Evolutionary conservation across 441 rosid genomes (phyloP).

Genomic region (Aleurites moluccanus): DNA sequence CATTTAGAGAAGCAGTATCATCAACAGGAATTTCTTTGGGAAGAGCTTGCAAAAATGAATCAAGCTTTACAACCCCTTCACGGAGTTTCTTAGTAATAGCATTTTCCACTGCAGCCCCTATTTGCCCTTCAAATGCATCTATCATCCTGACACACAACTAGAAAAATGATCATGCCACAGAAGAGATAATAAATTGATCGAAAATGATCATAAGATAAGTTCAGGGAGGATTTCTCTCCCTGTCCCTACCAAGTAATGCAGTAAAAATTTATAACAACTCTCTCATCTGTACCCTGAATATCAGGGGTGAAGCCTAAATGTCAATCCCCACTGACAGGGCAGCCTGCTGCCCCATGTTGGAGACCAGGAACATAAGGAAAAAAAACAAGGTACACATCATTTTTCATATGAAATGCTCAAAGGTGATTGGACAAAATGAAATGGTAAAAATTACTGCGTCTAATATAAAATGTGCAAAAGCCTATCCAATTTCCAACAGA

Average conservation of each 20-base stretch:
- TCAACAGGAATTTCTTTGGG: slow-evolving; percentile 88
- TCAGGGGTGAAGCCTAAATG: background rate
- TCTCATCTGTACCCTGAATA: background rate
- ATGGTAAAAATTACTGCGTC: background rate
- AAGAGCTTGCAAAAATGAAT: slow-evolving; percentile 65
- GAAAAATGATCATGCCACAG: slow-evolving; percentile 8
- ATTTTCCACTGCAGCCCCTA: slow-evolving; percentile 73
- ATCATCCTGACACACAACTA: slow-evolving; percentile 57
- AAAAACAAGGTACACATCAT: background rate
- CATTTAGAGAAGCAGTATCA: slow-evolving; percentile 78
- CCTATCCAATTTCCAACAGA: background rate
- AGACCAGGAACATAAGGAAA: background rate
- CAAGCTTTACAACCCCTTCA: slow-evolving; percentile 74
- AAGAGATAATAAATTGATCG: slow-evolving; percentile 11
- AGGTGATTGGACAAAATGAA: too few species aligned
- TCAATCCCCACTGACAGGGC: background rate
- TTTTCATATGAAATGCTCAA: background rate
- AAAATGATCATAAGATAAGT: background rate
- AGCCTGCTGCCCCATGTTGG: background rate
- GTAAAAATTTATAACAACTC: background rate
- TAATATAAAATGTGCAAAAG: background rate
- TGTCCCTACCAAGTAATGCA: background rate
- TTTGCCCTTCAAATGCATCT: slow-evolving; percentile 78
- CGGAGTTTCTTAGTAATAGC: slow-evolving; percentile 62
- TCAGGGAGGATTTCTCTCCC: background rate